Base-by-base conservation (phyloP, 1,284 basidiomycete species). In the Leccinum pachyderme region DNA sequence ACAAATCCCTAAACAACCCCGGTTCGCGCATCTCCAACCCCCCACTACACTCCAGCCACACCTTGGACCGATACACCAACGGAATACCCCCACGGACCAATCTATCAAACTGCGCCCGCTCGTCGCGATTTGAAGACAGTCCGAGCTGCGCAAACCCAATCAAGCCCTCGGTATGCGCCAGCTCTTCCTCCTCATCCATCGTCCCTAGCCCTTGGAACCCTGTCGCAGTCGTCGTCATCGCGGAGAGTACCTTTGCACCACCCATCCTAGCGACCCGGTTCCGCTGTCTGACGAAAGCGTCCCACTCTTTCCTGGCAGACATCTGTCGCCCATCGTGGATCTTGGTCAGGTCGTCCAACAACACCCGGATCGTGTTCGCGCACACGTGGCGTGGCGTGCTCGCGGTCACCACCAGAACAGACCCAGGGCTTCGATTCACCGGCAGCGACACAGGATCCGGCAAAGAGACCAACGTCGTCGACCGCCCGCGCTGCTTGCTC, bases 1-100 rank as follows among this genome's bases (percentile, higher is more conserved):
- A 75, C 55, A 98, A 73, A 68, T 98, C 96, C 51, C 83, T 79
- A 69, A 98, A 99, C 56, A 91, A 73, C 2, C 97, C 96, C 0
- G 96, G 96, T 64, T 98, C 94, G 55, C 86, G 84, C 75, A 95
- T 87, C 70, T 98, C 95, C 63, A 92, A 77, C 1, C 89, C 95
- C 1, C 95, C 94, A 56, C 89, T 93, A 69, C 93, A 97, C 74
- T 99, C 96, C 54, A 89, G 73, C 91, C 93, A 95, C 39, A 93
- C 81, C 67, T 96, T 94, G 28, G 89, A 80, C 7, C 96, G 82
- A 67, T 96, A 95, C 35, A 82, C 83, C 27, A 98, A 79, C 7
- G 96, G 96, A 24, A 98, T 90, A 0, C 97, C 97, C 47, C 77
- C 81, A 50, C 91, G 77, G 25, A 96, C 84, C 3, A 99, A 77